phyloP scores from a whole-genome alignment of 345 rosid species.

The Psidium friedrichsthalianum region DNA sequence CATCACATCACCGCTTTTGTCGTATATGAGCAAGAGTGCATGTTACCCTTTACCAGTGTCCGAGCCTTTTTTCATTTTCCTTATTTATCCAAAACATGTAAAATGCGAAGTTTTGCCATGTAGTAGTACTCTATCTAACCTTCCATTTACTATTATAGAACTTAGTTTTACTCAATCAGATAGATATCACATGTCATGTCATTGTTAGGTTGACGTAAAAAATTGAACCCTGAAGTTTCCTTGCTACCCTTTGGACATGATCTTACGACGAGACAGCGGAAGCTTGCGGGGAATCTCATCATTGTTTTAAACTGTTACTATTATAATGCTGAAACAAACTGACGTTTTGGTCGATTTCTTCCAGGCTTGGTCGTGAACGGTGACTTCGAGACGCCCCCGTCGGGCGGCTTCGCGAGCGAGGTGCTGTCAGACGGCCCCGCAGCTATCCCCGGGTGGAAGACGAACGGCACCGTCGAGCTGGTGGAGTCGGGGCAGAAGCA shows the following conservation, averaged over 20 bases:
- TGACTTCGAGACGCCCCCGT: slow-evolving; percentile 63
- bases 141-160: background rate
- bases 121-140: background rate
- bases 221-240: background rate
- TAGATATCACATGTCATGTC: background rate
- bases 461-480: slow-evolving; percentile 69
- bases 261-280: background rate
- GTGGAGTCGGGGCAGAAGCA: slow-evolving; percentile 76
- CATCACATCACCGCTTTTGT: background rate
- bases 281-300: background rate
- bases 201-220: background rate
- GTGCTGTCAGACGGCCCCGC: slow-evolving; percentile 30
- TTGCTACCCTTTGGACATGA: background rate
- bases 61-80: background rate
- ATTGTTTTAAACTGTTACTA: background rate
- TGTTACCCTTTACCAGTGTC: background rate
- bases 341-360: background rate
- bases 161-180: background rate
- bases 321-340: background rate
- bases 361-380: slow-evolving; percentile 72
- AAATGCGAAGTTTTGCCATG: background rate
- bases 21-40: background rate
- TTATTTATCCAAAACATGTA: background rate
- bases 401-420: slow-evolving; percentile 59
- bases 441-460: slow-evolving; percentile 65